Evolutionary conservation across 2,329 filamentous ascomycete species (phyloP).

Genomic region (Hysterium pulicare): DNA sequence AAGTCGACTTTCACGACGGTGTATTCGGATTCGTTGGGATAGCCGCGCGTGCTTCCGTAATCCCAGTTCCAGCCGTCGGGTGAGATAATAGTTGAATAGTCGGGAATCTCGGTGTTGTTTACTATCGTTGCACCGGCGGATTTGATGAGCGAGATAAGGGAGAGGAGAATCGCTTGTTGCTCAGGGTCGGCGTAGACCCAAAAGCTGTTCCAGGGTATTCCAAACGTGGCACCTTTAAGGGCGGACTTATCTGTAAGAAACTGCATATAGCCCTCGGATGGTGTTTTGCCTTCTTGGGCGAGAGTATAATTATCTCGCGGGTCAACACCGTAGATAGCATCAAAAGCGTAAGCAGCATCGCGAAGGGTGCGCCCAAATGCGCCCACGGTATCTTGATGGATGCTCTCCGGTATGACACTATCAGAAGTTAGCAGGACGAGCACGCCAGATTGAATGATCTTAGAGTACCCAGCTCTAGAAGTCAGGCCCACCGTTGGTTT

Average conservation of each 20-base stretch:
- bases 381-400: conserved; percentile 68
- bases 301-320: conserved; percentile 63
- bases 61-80: conserved; percentile 74
- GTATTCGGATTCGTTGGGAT: conserved; percentile 70
- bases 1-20: conserved; percentile 70
- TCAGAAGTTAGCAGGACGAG: too few relatives aligned
- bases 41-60: conserved; percentile 60
- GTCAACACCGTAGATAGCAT: conserved; percentile 66
- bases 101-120: conserved; percentile 66
- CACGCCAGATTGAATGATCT: neutral
- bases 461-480: conserved; percentile 50
- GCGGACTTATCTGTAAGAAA: conserved; percentile 54
- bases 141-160: conserved; percentile 52
- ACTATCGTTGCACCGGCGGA: conserved; percentile 63
- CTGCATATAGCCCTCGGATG: conserved; percentile 54
- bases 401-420: conserved; percentile 58
- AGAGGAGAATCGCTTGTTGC: conserved; percentile 53
- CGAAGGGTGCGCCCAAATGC: conserved; percentile 63
- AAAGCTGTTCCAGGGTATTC: conserved; percentile 68
- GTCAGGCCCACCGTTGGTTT: conserved; percentile 74
- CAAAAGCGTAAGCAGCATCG: conserved; percentile 65
- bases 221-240: conserved; percentile 63
- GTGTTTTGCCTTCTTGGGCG: conserved; percentile 54
- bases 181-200: conserved; percentile 60
- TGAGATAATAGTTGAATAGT: conserved; percentile 60